These are phyloP conservation scores for Ganoderma sinense DNA, from an alignment of 1,284 basidiomycete species.

Conservation along the genomic window DNA sequence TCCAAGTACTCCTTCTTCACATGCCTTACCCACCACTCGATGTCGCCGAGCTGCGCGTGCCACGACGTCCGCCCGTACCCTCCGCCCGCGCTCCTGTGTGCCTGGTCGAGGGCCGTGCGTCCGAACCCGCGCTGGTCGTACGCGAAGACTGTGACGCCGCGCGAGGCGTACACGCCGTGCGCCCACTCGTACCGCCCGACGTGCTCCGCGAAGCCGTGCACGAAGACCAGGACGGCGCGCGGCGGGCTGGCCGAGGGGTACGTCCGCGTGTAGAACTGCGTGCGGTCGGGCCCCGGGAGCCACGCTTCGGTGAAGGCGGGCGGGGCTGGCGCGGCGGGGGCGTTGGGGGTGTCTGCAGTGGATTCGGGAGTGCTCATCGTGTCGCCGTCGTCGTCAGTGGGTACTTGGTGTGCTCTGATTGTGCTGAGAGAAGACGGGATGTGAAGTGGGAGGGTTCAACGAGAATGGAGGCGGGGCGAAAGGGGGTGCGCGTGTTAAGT, in stretches of 20 bases:
- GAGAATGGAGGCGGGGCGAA: not conserved
- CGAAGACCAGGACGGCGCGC: constrained; percentile 77
- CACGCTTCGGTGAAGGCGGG: constrained; percentile 35
- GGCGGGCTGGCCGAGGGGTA: constrained; percentile 46
- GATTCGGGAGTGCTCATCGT: not conserved
- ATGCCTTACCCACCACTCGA: constrained; percentile 70
- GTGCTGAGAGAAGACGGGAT: not conserved
- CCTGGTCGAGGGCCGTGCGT: constrained; percentile 69
- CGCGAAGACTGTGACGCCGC: constrained; percentile 73
- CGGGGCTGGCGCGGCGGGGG: not conserved
- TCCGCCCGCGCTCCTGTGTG: constrained; percentile 50
- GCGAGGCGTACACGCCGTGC: constrained; percentile 64
- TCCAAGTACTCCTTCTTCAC: constrained; percentile 53
- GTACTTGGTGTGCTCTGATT: too few species aligned
- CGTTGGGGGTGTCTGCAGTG: not conserved
- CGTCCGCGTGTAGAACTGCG: constrained; percentile 51
- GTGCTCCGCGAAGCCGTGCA: constrained; percentile 89
- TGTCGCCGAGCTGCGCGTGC: constrained; percentile 71
- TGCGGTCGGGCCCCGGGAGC: constrained; percentile 46
- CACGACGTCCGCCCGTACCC: constrained; percentile 77
- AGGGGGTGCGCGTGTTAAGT: too few species aligned
- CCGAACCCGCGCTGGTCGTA: constrained; percentile 92
- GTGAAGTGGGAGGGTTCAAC: not conserved
- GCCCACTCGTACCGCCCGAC: constrained; percentile 78
- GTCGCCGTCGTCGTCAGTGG: not conserved